These are phyloP conservation scores for Malus hybrid DNA, from an alignment of 331 rosid species.

Conservation along the genomic window DNA sequence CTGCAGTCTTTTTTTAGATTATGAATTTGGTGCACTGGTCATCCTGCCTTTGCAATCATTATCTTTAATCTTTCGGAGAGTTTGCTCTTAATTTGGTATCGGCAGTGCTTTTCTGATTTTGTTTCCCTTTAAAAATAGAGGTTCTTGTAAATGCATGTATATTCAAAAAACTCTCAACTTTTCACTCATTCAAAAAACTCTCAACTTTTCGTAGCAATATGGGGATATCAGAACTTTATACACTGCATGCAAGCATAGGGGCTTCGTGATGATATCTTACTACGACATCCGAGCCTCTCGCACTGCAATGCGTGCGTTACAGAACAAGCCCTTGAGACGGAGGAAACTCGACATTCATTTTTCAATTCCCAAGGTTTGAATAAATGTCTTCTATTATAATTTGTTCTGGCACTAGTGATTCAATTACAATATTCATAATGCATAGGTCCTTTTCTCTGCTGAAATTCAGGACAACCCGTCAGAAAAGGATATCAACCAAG, in stretches of 20 bases:
- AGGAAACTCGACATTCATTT: conserved; percentile 96
- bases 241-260: conserved; percentile 97
- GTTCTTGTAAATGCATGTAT: not conserved
- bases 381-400: conserved; percentile 2
- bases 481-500: conserved; percentile 92
- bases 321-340: conserved; percentile 86
- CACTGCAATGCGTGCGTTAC: conserved; percentile 86
- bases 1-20: not conserved
- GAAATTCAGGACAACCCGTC: conserved; percentile 84
- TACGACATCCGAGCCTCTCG: conserved; percentile 95
- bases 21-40: not conserved
- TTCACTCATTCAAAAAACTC: not conserved
- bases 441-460: conserved; percentile 5
- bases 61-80: not conserved
- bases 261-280: conserved; percentile 97
- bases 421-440: conserved; percentile 9
- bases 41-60: not conserved
- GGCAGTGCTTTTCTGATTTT: not conserved
- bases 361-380: conserved; percentile 91
- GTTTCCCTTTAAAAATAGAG: not conserved
- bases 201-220: conserved; percentile 48
- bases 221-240: conserved; percentile 94
- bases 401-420: not conserved
- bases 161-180: too few species aligned
- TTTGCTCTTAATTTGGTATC: not conserved